These are phyloP conservation scores for Quercus lobata DNA, from an alignment of 331 rosid species.

Conservation along the genomic window DNA sequence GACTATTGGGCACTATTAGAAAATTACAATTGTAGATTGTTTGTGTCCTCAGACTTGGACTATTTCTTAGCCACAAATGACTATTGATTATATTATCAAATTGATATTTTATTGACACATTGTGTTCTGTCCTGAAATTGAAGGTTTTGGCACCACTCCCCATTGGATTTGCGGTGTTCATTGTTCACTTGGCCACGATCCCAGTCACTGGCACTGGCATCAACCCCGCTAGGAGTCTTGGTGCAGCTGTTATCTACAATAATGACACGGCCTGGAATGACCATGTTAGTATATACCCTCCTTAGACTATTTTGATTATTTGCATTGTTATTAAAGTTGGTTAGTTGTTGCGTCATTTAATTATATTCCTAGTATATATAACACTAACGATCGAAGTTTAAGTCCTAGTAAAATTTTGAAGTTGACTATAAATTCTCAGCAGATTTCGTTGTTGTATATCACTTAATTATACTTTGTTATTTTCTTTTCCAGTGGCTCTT, in stretches of 20 bases:
- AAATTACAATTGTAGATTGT: too few species aligned
- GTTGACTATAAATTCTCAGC: too few species aligned
- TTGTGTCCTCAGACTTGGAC: too few species aligned
- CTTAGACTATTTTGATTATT: neutral
- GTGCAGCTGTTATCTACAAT: slow-evolving; percentile 75
- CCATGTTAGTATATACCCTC: slow-evolving; percentile 48
- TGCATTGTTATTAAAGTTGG: neutral
- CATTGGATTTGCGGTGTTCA: slow-evolving; percentile 94
- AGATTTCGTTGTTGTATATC: neutral
- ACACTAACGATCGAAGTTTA: too few species aligned
- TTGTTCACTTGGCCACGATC: slow-evolving; percentile 96
- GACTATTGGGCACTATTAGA: too few species aligned
- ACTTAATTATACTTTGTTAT: slow-evolving; percentile 7
- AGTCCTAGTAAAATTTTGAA: too few species aligned
- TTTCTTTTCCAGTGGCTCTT: slow-evolving; percentile 76
- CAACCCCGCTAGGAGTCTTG: slow-evolving; percentile 97
- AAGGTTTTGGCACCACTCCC: slow-evolving; percentile 99
- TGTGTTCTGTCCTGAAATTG: slow-evolving; percentile 10
- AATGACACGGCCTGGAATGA: slow-evolving; percentile 66
- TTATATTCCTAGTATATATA: too few species aligned
- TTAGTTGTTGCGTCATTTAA: neutral
- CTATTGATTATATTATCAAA: neutral
- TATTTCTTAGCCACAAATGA: neutral
- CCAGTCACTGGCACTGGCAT: slow-evolving; percentile 93
- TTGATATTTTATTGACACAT: slow-evolving; percentile 4